Percentiles rank a stretch among this genome's conserved stretches.
Conservation (phyloP, 1,284 basidiomycete genomes). For the Vanrija sp. region DNA sequence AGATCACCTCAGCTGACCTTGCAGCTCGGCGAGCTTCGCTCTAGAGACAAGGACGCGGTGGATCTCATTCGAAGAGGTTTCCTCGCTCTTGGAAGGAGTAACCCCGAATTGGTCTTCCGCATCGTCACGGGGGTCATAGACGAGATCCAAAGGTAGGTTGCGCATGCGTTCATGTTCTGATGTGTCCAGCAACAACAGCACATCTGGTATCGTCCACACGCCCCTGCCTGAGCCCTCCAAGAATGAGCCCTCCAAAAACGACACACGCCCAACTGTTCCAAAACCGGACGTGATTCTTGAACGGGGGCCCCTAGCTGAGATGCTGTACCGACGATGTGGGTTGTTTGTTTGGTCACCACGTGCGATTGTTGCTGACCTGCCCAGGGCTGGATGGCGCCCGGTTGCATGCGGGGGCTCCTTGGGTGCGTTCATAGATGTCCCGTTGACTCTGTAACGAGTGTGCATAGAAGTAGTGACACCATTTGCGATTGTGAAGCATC, state of each 20-base stretch:
- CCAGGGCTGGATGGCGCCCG: conserved; percentile 74
- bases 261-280: neutral
- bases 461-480: too few species aligned
- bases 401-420: neutral
- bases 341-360: conserved; percentile 1
- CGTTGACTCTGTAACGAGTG: too few species aligned
- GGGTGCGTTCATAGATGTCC: too few species aligned
- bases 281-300: conserved; percentile 33
- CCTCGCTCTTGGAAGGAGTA: conserved; percentile 70
- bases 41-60: conserved; percentile 79
- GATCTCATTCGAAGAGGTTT: conserved; percentile 88
- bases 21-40: conserved; percentile 70
- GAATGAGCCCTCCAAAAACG: conserved; percentile 4
- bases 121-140: conserved; percentile 83
- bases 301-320: conserved; percentile 75
- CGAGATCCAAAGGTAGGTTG: conserved; percentile 55
- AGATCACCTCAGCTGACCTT: neutral
- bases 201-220: too few species aligned
- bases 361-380: neutral
- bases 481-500: too few species aligned
- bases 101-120: conserved; percentile 78
- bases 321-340: conserved; percentile 80
- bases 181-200: too few species aligned
- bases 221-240: neutral
- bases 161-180: neutral